Base-by-base conservation (phyloP, 345 rosid species). In the Pseudoturritis turrita region DNA sequence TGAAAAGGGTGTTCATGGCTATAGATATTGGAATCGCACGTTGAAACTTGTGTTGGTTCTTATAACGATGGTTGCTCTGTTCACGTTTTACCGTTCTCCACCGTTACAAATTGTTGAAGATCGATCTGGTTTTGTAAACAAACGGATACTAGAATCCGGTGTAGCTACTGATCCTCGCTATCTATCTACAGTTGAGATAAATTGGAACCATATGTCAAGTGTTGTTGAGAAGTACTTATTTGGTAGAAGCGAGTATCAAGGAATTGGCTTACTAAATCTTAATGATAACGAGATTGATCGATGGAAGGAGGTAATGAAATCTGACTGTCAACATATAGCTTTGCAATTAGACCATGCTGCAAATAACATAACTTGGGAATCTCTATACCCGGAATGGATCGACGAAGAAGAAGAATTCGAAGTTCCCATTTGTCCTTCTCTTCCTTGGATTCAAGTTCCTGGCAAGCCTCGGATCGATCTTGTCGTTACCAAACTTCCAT, bases 341-440 rank as follows among this genome's bases (percentile, higher is more conserved):
- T 76, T 90, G 75, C 87, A 73, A 53, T 80, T 90, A 4, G 79
- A 84, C 25, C 54, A 75, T 65, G 79, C 74, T 6, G 72, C 78
- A 11, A 60, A 59, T 22, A 83, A 83, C 51, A 33, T 88, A 43
- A 86, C 93, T 39, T 92, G 96, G 98, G 96, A 92, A 72, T 80
- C 85, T 29, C 62, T 92, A 10, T 92, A 90, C 65, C 96, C 96
- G 10, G 96, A 92, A 70, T 88, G 98, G 98, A 92, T 90, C 61
- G 98, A 92, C 21, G 96, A 92, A 82, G 98, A 87, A 53, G 96
- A 90, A 80, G 90, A 86, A 10, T 90, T 80, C 39, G 86, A 88
- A 81, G 90, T 92, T 70, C 97, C 97, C 6, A 77, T 80, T 73
- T 90, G 96, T 73, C 97, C 96, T 77, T 77, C 79, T 60, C 68